Percentiles rank a stretch among this genome's conserved stretches.
Evolutionary conservation across 2,329 filamentous ascomycete genomes (phyloP).

Genomic region (Colletotrichum tofieldiae): DNA sequence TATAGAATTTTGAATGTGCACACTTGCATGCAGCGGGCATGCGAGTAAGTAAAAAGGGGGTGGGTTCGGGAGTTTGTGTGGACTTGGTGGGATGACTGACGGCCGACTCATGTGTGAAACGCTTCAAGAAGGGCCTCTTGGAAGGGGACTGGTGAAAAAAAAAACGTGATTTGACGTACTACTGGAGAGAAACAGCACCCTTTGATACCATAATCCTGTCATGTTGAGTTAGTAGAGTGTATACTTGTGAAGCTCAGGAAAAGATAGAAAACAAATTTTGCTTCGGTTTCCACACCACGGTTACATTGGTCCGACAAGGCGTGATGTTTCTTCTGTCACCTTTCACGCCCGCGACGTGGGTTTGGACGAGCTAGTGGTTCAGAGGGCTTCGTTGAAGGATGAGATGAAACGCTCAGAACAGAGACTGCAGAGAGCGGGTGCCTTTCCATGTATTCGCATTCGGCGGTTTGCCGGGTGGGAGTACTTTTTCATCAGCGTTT

Average conservation of each 20-base stretch:
- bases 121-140: conserved; percentile 9
- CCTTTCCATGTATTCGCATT: conserved; percentile 10
- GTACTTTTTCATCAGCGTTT: conserved; percentile 38
- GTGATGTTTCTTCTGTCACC: conserved; percentile 37
- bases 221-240: conserved; percentile 17
- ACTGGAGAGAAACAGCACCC: conserved; percentile 23
- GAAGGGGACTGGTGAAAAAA: neutral
- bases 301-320: conserved; percentile 33
- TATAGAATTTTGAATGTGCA: neutral
- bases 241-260: neutral
- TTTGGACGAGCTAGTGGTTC: conserved; percentile 39
- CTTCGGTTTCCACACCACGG: conserved; percentile 29
- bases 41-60: neutral
- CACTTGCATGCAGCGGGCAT: neutral
- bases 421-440: neutral
- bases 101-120: conserved; percentile 40
- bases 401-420: conserved; percentile 40
- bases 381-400: conserved; percentile 33
- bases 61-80: conserved; percentile 7
- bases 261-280: conserved; percentile 15
- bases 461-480: conserved; percentile 11
- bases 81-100: conserved; percentile 33
- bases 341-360: conserved; percentile 17
- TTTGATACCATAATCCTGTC: conserved; percentile 35
- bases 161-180: conserved; percentile 16